Percentiles rank a stretch among this genome's conserved stretches.
Evolutionary conservation across 228 moss, liverwort and hornwort genomes (phyloP).

Genomic region (Sphagnum fallax): DNA sequence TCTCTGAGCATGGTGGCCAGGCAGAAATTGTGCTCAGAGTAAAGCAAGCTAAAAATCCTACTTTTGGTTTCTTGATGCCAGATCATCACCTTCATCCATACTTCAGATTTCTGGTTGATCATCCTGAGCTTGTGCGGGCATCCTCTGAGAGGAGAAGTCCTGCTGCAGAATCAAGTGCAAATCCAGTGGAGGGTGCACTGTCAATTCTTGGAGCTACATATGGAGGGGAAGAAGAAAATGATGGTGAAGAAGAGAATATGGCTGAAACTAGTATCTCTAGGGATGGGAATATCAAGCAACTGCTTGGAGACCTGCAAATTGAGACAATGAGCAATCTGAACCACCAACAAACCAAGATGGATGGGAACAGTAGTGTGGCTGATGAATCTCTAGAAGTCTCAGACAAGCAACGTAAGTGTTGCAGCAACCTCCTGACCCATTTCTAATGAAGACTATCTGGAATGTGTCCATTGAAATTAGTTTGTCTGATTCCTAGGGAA

Average conservation of each 20-base stretch:
- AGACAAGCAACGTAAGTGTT: too few species aligned
- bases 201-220: slow-evolving; percentile 43
- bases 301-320: too few species aligned
- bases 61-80: slow-evolving; percentile 51
- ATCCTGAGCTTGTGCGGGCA: slow-evolving; percentile 36
- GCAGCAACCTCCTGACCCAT: too few species aligned
- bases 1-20: slow-evolving; percentile 49
- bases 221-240: slow-evolving; percentile 40
- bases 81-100: slow-evolving; percentile 38
- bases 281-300: not conserved
- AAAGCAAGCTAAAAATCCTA: slow-evolving; percentile 44
- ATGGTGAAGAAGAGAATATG: slow-evolving; percentile 5
- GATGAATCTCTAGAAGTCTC: too few species aligned
- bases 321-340: too few species aligned
- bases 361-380: too few species aligned
- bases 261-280: not conserved
- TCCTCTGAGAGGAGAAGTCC: slow-evolving; percentile 8
- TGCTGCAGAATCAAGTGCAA: slow-evolving; percentile 5
- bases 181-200: slow-evolving; percentile 33
- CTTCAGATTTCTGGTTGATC: slow-evolving; percentile 39
- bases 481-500: too few species aligned
- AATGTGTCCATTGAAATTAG: too few species aligned
- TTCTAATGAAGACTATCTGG: too few species aligned
- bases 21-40: slow-evolving; percentile 52
- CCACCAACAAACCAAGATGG: too few species aligned